Evolutionary conservation across 1,139 yeast genomes (phyloP).

Genomic region (Kodamaea alishanica): DNA sequence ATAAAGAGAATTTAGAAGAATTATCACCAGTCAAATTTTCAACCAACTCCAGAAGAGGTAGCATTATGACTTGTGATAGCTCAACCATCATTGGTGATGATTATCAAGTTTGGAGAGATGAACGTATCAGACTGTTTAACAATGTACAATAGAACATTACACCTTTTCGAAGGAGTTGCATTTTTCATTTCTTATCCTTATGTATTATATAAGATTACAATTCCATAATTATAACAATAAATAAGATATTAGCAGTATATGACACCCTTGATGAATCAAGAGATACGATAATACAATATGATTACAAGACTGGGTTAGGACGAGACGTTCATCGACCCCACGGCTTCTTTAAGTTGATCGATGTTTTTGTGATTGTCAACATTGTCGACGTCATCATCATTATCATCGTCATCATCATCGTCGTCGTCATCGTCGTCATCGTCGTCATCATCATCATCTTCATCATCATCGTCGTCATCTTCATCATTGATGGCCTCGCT

Average conservation of each 20-base stretch:
- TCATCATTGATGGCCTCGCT: constrained; percentile 18
- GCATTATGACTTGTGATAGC: constrained; percentile 30
- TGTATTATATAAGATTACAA: background rate
- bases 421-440: constrained; percentile 37
- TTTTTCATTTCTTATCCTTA: background rate
- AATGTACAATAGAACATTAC: constrained; percentile 2
- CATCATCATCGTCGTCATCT: constrained; percentile 30
- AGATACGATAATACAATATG: too few species aligned
- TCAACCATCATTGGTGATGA: constrained; percentile 43
- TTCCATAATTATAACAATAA: background rate
- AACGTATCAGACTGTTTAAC: constrained; percentile 34
- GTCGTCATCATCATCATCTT: constrained; percentile 44
- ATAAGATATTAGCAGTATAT: too few species aligned
- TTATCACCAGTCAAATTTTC: constrained; percentile 22
- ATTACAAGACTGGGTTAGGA: background rate
- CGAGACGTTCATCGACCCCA: constrained; percentile 13
- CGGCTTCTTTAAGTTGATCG: constrained; percentile 11
- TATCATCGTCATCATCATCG: constrained; percentile 46
- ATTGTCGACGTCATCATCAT: constrained; percentile 44
- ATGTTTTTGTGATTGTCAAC: constrained; percentile 42
- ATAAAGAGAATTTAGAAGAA: constrained; percentile 12
- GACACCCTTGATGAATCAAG: too few species aligned
- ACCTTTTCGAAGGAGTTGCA: background rate
- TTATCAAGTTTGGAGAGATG: constrained; percentile 41
- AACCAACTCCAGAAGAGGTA: constrained; percentile 15